Evolutionary conservation across 306 rosid species (phyloP).

Genomic region (Dalbergia cochinchinensis): DNA sequence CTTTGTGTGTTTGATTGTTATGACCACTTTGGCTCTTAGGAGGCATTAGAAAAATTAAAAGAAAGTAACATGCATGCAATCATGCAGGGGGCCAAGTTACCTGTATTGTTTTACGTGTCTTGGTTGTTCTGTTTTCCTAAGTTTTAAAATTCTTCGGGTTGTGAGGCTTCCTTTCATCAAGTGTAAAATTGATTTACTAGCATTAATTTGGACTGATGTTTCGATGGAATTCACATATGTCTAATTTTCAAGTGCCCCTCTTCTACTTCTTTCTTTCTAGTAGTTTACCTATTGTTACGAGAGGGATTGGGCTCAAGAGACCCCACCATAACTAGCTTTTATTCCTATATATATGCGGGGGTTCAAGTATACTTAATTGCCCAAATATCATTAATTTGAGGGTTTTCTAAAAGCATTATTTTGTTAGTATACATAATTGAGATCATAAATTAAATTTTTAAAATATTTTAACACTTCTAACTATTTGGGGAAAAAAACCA

Average conservation of each 20-base stretch:
- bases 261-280: not conserved
- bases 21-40: constrained; percentile 71
- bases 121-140: constrained; percentile 3
- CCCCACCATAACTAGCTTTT: too few species aligned
- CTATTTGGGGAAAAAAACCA: too few species aligned
- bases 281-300: too few species aligned
- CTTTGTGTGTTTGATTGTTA: constrained; percentile 59
- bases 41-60: constrained; percentile 9
- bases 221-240: not conserved
- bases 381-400: too few species aligned
- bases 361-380: too few species aligned
- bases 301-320: too few species aligned
- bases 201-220: constrained; percentile 11
- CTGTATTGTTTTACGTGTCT: constrained; percentile 25
- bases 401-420: too few species aligned
- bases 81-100: constrained; percentile 32
- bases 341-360: too few species aligned
- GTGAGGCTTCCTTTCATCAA: constrained; percentile 3
- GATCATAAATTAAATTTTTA: too few species aligned
- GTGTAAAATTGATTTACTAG: constrained; percentile 23
- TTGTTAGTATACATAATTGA: too few species aligned
- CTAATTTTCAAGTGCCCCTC: not conserved
- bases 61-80: constrained; percentile 30
- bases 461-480: too few species aligned
- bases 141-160: not conserved